Conservation (phyloP, 2,329 filamentous ascomycete species). For the Oidium heveae region DNA sequence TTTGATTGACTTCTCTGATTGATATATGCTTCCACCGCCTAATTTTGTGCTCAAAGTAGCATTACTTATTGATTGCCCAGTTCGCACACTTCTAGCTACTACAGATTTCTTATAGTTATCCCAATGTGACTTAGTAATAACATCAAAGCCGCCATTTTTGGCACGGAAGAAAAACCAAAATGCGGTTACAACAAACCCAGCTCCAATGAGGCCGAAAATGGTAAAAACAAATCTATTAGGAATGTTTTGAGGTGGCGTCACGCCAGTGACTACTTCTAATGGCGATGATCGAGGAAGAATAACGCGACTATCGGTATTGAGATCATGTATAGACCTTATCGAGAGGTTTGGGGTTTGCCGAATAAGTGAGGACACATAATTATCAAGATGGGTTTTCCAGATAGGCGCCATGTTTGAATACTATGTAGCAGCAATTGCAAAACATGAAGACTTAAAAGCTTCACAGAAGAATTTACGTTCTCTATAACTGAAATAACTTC, state of each 20-base stretch:
- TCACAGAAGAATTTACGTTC: no score
- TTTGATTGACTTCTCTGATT: conserved; percentile 25
- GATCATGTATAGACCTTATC: not conserved
- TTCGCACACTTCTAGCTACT: conserved; percentile 63
- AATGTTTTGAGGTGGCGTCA: conserved; percentile 25
- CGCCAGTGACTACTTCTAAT: conserved; percentile 20
- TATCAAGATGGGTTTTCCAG: not conserved
- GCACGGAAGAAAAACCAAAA: conserved; percentile 99
- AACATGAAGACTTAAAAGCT: no score
- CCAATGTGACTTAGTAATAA: conserved; percentile 57
- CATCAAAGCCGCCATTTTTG: conserved; percentile 82
- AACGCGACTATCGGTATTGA: not conserved
- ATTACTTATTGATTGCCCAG: conserved; percentile 63
- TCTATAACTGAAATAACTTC: no score
- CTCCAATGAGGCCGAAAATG: conserved; percentile 24
- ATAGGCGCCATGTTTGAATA: not conserved
- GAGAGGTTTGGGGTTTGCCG: not conserved
- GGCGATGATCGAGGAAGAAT: conserved; percentile 4
- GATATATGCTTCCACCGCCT: conserved; percentile 64
- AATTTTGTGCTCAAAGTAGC: conserved; percentile 62
- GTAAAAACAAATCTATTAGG: conserved; percentile 49
- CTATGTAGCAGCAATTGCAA: not conserved
- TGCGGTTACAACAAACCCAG: conserved; percentile 21
- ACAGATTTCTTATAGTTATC: conserved; percentile 97
- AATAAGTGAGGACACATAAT: not conserved